Conservation (phyloP, 139 green algal genomes). For the Chlamydomonas sp. region DNA sequence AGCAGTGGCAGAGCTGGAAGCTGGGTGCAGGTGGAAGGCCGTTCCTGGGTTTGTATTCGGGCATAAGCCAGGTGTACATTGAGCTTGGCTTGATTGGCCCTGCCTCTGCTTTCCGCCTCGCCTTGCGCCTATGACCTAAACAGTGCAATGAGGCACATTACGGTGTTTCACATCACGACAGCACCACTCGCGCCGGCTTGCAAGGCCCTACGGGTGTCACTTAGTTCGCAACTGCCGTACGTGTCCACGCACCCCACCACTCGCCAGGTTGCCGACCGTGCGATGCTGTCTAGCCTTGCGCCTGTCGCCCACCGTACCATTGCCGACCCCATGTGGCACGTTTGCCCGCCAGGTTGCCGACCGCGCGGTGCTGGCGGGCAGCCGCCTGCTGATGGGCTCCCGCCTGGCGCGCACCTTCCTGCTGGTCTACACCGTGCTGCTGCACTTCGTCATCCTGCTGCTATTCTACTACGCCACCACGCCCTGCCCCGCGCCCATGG, state of each 20-base stretch:
- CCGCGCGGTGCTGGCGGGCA: slow-evolving; percentile 46
- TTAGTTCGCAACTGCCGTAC: no score
- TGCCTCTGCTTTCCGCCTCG: no score
- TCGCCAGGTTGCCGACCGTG: neutral
- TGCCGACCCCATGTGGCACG: no score
- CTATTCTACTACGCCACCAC: slow-evolving; percentile 58
- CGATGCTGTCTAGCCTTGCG: neutral
- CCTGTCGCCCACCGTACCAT: neutral
- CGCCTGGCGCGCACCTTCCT: slow-evolving; percentile 56
- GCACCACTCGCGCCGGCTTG: no score
- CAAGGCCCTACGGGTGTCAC: no score
- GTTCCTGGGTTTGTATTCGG: neutral
- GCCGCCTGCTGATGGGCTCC: slow-evolving; percentile 49
- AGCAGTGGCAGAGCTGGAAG: neutral
- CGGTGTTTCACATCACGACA: no score
- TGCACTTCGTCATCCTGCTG: slow-evolving; percentile 65
- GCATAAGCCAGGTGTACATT: neutral
- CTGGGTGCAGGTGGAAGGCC: neutral
- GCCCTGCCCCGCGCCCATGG: slow-evolving; percentile 11
- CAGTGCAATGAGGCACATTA: no score
- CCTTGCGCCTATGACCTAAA: no score
- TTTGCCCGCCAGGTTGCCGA: slow-evolving; percentile 39
- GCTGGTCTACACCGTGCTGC: slow-evolving; percentile 55
- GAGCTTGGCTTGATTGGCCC: no score
- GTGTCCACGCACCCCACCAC: no score